Evolutionary conservation across 2,329 filamentous ascomycete genomes (phyloP).

Genomic region (Metarhizium brunneum): DNA sequence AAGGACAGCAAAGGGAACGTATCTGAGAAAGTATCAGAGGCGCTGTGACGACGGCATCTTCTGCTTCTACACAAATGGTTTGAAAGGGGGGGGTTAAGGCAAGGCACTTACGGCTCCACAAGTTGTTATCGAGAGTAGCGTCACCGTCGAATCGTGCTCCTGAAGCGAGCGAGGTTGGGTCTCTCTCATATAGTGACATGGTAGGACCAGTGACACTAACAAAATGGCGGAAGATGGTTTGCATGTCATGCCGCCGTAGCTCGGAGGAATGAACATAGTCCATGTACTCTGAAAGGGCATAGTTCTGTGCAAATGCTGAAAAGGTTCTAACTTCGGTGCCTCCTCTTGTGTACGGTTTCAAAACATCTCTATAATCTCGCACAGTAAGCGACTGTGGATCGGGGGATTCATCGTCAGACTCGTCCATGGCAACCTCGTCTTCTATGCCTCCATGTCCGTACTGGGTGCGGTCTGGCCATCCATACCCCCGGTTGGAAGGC

Average conservation of each 20-base stretch:
- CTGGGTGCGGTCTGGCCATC: background rate
- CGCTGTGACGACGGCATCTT: background rate
- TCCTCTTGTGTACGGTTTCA: constrained; percentile 15
- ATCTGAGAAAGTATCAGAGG: constrained; percentile 32
- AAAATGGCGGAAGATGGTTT: constrained; percentile 84
- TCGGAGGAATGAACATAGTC: constrained; percentile 60
- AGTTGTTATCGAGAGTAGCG: constrained; percentile 53
- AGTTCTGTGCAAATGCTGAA: constrained; percentile 35
- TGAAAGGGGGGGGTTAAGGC: background rate
- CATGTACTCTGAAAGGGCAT: constrained; percentile 54
- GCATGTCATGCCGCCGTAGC: constrained; percentile 69
- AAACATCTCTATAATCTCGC: constrained; percentile 26
- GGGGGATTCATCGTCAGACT: constrained; percentile 49
- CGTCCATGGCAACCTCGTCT: constrained; percentile 26
- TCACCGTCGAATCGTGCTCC: constrained; percentile 46
- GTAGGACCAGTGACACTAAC: constrained; percentile 79
- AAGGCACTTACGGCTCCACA: constrained; percentile 49
- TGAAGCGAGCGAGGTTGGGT: constrained; percentile 62
- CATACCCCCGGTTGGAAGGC: background rate
- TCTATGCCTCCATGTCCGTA: background rate
- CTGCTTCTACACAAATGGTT: background rate
- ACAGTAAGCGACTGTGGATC: constrained; percentile 13
- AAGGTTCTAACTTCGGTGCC: constrained; percentile 41
- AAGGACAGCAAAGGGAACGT: constrained; percentile 78
- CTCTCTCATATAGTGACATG: constrained; percentile 80